These are phyloP conservation scores for cucumber (Cucumis sativus) DNA, from an alignment of 306 rosid species.

Conservation along the genomic window DNA sequence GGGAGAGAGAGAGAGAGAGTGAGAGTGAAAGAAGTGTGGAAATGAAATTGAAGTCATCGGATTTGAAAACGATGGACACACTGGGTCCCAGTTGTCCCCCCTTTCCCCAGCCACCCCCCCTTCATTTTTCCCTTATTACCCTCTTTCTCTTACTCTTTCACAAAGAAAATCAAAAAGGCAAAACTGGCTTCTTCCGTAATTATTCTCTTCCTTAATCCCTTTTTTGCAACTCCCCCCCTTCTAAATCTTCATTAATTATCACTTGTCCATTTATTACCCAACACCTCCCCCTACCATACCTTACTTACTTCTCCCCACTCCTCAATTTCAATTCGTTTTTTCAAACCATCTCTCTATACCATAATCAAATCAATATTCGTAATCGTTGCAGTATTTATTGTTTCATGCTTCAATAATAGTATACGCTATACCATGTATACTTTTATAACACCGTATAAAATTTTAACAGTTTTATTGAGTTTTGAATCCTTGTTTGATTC, in stretches of 20 bases:
- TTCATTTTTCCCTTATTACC: not conserved
- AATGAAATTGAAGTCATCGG: not conserved
- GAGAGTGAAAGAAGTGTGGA: not conserved
- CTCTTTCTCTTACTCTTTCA: too few species aligned
- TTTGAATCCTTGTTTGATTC: too few species aligned
- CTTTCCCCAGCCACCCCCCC: not conserved
- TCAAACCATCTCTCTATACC: too few species aligned
- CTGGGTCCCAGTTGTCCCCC: not conserved
- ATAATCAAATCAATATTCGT: too few species aligned
- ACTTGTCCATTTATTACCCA: not conserved
- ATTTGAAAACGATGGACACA: not conserved
- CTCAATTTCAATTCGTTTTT: too few species aligned
- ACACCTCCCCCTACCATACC: not conserved
- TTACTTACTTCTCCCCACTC: not conserved
- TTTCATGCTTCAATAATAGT: too few species aligned
- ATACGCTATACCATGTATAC: too few species aligned
- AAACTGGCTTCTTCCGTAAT: not conserved
- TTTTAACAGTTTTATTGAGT: too few species aligned
- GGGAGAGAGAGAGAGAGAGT: not conserved
- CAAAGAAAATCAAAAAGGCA: too few species aligned
- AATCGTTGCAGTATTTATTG: too few species aligned
- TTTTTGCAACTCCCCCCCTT: not conserved
- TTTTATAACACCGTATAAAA: too few species aligned
- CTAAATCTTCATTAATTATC: not conserved
- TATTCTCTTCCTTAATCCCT: not conserved